Base-by-base conservation (phyloP, 257 asterid species). In the Solanum pinnatisectum region DNA sequence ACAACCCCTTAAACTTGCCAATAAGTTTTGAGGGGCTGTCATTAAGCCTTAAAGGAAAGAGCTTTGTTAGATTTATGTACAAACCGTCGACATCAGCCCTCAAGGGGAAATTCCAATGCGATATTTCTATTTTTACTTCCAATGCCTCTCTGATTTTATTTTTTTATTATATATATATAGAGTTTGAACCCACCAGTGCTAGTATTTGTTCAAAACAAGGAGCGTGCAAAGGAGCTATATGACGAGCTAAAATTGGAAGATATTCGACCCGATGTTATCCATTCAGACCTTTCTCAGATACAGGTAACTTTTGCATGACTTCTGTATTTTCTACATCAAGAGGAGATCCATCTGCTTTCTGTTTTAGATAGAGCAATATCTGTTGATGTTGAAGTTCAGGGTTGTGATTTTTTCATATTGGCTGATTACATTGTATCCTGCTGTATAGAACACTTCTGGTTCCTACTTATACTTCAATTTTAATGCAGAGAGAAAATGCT, bases 131-230 rank as follows among this genome's bases (percentile, higher is more conserved):
- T 2, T 22, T 81, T 46, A 63, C 10, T 30, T 46, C 85, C 85
- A 37, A 8, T 76, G 59, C 35, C 56, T 77, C 12, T 39, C 23
- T 77, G 84, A 39, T 56, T 42, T 44, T 15, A 42, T 42, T 39
- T 39, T 10, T 9, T 42, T 42, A 42, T 30, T 42, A 42, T 40
- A 10, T 42, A 33, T 78, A 14, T 86, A 72, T 95, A 96, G 99
- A 93, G 98, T 91, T 91, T 94, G 92, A 94, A 94, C 88, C 98
- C 98, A 35, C 98, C 98, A 0, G 94, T 95, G 76, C 94, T 96
- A 91, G 91, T 96, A 42, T 96, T 96, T 88, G 96, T 96, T 90
- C 99, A 96, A 93, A 96, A 93, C 91, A 95, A 94, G 88, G 98
- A 94, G 87, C 94, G 98, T 20, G 98, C 98, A 23, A 96, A 96